A percentile compares a stretch with the other conserved stretches of the same genome.
Conservation (phyloP, 306 rosid genomes). For the Pueraria montana region DNA sequence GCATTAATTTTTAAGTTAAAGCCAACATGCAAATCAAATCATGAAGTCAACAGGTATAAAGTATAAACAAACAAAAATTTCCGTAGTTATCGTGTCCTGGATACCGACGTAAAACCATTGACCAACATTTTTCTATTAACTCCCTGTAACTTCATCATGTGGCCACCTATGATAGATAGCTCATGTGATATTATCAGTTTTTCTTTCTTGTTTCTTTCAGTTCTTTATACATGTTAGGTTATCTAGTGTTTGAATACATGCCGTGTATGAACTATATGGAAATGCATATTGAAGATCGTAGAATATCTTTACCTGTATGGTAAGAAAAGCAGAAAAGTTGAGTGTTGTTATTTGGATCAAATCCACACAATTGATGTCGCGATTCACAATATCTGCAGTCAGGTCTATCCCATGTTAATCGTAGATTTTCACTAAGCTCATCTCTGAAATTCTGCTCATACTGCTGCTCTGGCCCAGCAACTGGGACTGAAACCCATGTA, state of each 20-base stretch:
- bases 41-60: conserved; percentile 33
- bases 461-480: conserved; percentile 41
- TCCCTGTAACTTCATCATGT: conserved; percentile 21
- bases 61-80: conserved; percentile 16
- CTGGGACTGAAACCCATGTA: conserved; percentile 51
- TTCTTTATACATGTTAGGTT: conserved; percentile 13
- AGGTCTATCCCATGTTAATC: conserved; percentile 70
- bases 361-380: conserved; percentile 60
- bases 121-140: conserved; percentile 31
- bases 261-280: neutral
- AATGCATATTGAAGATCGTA: conserved; percentile 25
- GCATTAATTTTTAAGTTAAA: conserved; percentile 40
- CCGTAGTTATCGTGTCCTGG: neutral
- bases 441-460: conserved; percentile 41
- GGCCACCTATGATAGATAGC: conserved; percentile 3
- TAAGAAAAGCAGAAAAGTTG: conserved; percentile 54
- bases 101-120: conserved; percentile 43
- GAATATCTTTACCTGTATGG: conserved; percentile 57
- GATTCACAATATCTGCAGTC: conserved; percentile 68
- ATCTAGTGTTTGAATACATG: conserved; percentile 18
- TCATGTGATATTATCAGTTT: neutral
- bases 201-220: neutral
- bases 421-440: conserved; percentile 56
- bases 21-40: conserved; percentile 40
- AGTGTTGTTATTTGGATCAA: conserved; percentile 52